A percentile compares a stretch with the other conserved stretches of the same genome.
Conservation (phyloP, 108 stramenopile species). For the Cylindrotheca fusiformis region DNA sequence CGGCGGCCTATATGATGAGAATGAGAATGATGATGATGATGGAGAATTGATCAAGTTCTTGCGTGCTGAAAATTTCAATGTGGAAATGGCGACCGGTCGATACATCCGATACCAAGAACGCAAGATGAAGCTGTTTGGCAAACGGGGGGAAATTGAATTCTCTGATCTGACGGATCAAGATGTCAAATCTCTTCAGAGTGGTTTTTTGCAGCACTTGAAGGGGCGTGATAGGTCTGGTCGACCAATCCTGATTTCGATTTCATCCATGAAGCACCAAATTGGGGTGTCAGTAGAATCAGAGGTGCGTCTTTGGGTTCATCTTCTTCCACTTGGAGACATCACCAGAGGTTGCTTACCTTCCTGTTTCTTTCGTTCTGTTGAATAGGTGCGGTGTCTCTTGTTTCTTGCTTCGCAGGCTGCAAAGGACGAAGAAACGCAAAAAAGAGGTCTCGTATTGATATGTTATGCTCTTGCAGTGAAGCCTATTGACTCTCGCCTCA, state of each 20-base stretch:
- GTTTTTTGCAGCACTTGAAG: slow-evolving; percentile 6
- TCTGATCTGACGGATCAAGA: slow-evolving; percentile 12
- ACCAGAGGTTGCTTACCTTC: too few species aligned
- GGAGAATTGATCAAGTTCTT: slow-evolving; percentile 24
- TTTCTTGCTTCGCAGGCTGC: neutral
- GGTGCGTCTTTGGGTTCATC: too few species aligned
- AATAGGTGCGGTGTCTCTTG: neutral
- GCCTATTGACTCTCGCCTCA: neutral
- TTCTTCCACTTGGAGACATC: too few species aligned
- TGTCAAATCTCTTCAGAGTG: neutral
- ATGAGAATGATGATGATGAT: slow-evolving; percentile 3
- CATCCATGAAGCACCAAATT: neutral
- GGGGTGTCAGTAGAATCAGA: neutral
- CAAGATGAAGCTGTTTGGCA: slow-evolving; percentile 26
- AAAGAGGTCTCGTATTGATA: slow-evolving; percentile 25
- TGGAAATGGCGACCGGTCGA: slow-evolving; percentile 17
- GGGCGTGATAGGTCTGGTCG: slow-evolving; percentile 10
- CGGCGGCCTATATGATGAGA: slow-evolving; percentile 14
- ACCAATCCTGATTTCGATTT: slow-evolving; percentile 1
- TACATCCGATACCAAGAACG: slow-evolving; percentile 19
- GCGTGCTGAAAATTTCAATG: slow-evolving; percentile 36
- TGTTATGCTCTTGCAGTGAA: slow-evolving; percentile 2
- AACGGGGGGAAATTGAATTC: neutral
- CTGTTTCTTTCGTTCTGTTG: too few species aligned
- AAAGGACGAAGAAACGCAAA: slow-evolving; percentile 19